Evolutionary conservation across 148 eudicot species (phyloP), one percentile per base, ranked within the genome.

Genomic region (Camellia japonica): DNA sequence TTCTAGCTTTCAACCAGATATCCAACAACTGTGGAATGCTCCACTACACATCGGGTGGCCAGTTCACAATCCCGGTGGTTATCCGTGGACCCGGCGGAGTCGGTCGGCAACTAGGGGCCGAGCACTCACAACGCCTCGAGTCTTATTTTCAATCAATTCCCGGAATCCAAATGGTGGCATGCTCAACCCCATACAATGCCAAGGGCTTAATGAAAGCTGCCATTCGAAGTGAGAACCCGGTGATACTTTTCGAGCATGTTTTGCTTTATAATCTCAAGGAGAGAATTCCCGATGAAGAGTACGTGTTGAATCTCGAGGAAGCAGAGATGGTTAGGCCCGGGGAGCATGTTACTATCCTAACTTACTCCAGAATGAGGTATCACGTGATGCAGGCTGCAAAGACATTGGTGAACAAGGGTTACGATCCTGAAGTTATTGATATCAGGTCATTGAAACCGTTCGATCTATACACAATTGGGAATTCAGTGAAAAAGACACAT

Each of bases 71-170:
- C 16, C 98, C 98, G 0, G 86, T 89, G 43, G 98, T 94, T 6
- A 94, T 94, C 62, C 91, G 98, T 7, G 98, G 98, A 15, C 98
- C 98, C n/a, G 98, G 98, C 38, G 98, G 98, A 47, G 97, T 94
- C 12, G 98, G 98, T 10, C 90, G 98, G 77, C 98, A 94, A 80
- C 93, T 94, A 0, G 98, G 97, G 0, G 98, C 98, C 3, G 98
- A 94, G 78, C 98, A 94, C 78, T 92, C 98, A 2, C 97, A 94
- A 46, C 88, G 98, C 20, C 89, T 94, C 0, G 98, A 92, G 65
- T 94, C 98, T 58, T 94, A 94, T 67, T 92, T 92, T 68, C 98
- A 92, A 58, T 92, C 98, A 16, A 92, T 81, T 68, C 83, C 79
- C 86, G 98, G 98, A 18, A 94, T 94, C 61, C 94, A 94, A 79